Evolutionary conservation across 164 flowering plant genomes (phyloP).

Genomic region (Houttuynia cordata): DNA sequence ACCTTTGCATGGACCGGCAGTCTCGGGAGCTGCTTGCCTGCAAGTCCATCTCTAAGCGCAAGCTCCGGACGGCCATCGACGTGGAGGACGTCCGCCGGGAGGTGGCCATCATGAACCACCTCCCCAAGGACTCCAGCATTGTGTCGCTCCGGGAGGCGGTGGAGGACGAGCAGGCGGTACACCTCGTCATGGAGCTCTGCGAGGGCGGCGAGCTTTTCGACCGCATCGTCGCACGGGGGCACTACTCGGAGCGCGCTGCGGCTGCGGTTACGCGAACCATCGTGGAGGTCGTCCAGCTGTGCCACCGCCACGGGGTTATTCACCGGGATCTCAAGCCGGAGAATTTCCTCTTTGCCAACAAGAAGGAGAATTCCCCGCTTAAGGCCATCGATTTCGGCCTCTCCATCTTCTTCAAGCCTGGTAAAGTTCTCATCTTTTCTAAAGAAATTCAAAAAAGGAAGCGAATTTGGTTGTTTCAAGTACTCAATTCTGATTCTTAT

Average conservation of each 20-base stretch:
- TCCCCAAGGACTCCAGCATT: conserved; percentile 67
- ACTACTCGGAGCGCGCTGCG: conserved; percentile 79
- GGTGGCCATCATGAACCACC: conserved; percentile 87
- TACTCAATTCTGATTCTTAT: background rate
- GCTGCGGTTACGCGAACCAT: conserved; percentile 69
- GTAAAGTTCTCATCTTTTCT: conserved; percentile 11
- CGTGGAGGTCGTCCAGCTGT: conserved; percentile 84
- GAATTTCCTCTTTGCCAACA: conserved; percentile 79
- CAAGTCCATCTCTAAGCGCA: conserved; percentile 85
- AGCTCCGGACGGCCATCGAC: conserved; percentile 79
- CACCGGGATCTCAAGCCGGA: conserved; percentile 94
- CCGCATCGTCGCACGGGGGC: conserved; percentile 86
- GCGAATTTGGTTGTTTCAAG: too few species aligned
- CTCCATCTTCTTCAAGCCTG: conserved; percentile 96
- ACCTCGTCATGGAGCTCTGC: conserved; percentile 90
- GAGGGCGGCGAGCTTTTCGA: conserved; percentile 93
- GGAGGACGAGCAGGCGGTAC: conserved; percentile 92
- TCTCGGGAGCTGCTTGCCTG: conserved; percentile 64
- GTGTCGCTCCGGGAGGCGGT: conserved; percentile 76
- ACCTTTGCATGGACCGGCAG: conserved; percentile 59
- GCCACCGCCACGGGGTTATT: conserved; percentile 88
- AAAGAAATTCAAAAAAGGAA: too few species aligned
- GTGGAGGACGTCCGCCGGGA: conserved; percentile 86
- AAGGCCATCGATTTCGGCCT: conserved; percentile 93
- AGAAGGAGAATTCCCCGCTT: conserved; percentile 93